Percentiles rank a stretch among this genome's conserved stretches.
These are phyloP conservation scores for Aspergillus puulaauensis DNA, from an alignment of 2,329 filamentous ascomycete genomes.

Conservation along the genomic window DNA sequence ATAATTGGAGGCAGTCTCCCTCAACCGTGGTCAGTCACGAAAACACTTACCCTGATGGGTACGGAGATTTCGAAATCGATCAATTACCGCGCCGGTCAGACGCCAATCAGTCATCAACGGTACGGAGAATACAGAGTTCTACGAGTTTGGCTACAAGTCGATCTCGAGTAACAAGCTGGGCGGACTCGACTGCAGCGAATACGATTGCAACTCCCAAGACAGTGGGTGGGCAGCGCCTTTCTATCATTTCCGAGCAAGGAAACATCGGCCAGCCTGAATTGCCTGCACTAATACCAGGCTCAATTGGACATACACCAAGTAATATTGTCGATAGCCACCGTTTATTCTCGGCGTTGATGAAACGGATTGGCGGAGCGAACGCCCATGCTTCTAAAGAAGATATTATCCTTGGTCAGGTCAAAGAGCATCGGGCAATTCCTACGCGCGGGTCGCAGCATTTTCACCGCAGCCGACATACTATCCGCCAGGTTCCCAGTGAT, in stretches of 20 bases:
- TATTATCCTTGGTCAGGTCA: slow-evolving; percentile 29
- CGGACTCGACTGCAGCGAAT: slow-evolving; percentile 46
- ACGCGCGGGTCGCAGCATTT: slow-evolving; percentile 27
- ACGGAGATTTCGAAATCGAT: not conserved
- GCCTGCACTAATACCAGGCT: slow-evolving; percentile 5
- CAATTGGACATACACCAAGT: slow-evolving; percentile 18
- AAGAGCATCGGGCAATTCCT: slow-evolving; percentile 29
- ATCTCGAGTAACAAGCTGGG: slow-evolving; percentile 52
- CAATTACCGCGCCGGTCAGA: not conserved
- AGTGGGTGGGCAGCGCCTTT: slow-evolving; percentile 38
- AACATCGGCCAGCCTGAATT: slow-evolving; percentile 16
- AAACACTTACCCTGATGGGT: not conserved
- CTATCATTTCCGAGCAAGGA: slow-evolving; percentile 45
- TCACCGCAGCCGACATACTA: slow-evolving; percentile 25
- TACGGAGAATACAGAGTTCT: slow-evolving; percentile 28
- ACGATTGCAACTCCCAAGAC: slow-evolving; percentile 36
- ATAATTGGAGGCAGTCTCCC: slow-evolving; percentile 6
- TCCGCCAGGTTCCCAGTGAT: slow-evolving; percentile 33
- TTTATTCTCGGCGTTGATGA: slow-evolving; percentile 46
- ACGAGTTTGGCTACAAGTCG: slow-evolving; percentile 36
- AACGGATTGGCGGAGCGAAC: slow-evolving; percentile 33
- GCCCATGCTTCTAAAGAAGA: slow-evolving; percentile 22
- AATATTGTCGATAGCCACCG: slow-evolving; percentile 38
- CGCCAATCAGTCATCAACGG: slow-evolving; percentile 16
- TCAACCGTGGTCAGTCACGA: slow-evolving; percentile 8